These are phyloP conservation scores for Hyphodiscus hymeniophilus DNA, from an alignment of 495 filamentous ascomycete genomes.

Conservation along the genomic window DNA sequence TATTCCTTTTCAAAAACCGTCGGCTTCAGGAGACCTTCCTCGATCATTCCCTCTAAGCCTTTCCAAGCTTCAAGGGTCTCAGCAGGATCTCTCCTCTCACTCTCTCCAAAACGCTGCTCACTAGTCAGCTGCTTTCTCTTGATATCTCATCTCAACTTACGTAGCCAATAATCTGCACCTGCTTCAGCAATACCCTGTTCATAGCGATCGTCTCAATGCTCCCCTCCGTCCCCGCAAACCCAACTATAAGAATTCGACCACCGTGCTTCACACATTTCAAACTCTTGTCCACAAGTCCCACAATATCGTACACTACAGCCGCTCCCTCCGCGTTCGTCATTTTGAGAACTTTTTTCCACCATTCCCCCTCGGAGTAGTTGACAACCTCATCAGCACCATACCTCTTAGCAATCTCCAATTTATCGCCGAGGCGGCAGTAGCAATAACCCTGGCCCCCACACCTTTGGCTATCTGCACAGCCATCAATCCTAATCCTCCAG, in stretches of 20 bases:
- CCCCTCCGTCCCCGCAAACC: conserved; percentile 52
- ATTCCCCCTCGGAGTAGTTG: conserved; percentile 5
- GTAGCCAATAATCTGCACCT: conserved; percentile 55
- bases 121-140: conserved; percentile 44
- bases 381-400: conserved; percentile 47
- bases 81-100: conserved; percentile 39
- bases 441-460: conserved; percentile 39
- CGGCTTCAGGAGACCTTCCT: conserved; percentile 48
- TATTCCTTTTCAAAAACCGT: conserved; percentile 50
- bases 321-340: conserved; percentile 17
- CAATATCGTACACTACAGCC: conserved; percentile 28
- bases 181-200: conserved; percentile 61
- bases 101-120: conserved; percentile 40
- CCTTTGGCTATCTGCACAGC: conserved; percentile 37
- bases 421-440: conserved; percentile 15
- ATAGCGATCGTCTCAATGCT: conserved; percentile 63
- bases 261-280: conserved; percentile 62
- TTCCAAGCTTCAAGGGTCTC: conserved; percentile 51
- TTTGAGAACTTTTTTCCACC: conserved; percentile 14
- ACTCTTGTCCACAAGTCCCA: conserved; percentile 54
- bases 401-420: conserved; percentile 24
- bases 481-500: conserved; percentile 45
- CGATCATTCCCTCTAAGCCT: conserved; percentile 53
- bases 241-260: conserved; percentile 55
- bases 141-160: conserved; percentile 11